Percentiles rank a stretch among this genome's conserved stretches.
These are phyloP conservation scores for Eucalyptus camaldulensis DNA, from an alignment of 345 rosid species.

Conservation along the genomic window DNA sequence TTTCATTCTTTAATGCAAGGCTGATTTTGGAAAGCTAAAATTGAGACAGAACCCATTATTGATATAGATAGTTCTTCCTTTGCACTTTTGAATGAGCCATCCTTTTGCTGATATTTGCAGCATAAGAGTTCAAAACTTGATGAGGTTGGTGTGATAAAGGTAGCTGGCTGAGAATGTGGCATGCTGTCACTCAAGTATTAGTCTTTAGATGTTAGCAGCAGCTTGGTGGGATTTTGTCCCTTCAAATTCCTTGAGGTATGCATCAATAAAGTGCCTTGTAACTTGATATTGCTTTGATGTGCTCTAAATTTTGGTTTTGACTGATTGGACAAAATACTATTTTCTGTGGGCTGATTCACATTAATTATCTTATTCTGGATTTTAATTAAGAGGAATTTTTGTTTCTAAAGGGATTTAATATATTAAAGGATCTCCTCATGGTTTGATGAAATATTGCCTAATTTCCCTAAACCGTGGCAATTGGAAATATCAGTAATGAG, in stretches of 20 bases:
- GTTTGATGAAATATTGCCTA: not conserved
- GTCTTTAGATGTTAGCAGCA: conserved; percentile 21
- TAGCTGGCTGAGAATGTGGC: conserved; percentile 49
- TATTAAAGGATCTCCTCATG: not conserved
- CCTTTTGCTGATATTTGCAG: conserved; percentile 18
- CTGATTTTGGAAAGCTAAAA: not conserved
- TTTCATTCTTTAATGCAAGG: not conserved
- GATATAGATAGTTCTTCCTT: not conserved
- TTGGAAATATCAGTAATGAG: not conserved
- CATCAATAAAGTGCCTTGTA: not conserved
- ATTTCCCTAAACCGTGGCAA: not conserved
- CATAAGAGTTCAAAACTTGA: conserved; percentile 88
- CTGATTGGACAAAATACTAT: not conserved
- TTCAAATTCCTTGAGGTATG: conserved; percentile 46
- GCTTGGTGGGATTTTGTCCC: conserved; percentile 34
- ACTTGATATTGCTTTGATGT: not conserved
- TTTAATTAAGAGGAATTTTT: not conserved
- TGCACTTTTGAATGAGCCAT: not conserved
- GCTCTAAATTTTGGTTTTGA: not conserved
- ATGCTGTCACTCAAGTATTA: not conserved
- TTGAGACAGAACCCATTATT: not conserved
- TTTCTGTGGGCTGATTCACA: not conserved
- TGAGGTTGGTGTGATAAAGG: conserved; percentile 83
- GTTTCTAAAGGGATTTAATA: not conserved
- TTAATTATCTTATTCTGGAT: not conserved